Evolutionary conservation across 2,329 filamentous ascomycete species (phyloP).

Genomic region (Fusarium siculi): DNA sequence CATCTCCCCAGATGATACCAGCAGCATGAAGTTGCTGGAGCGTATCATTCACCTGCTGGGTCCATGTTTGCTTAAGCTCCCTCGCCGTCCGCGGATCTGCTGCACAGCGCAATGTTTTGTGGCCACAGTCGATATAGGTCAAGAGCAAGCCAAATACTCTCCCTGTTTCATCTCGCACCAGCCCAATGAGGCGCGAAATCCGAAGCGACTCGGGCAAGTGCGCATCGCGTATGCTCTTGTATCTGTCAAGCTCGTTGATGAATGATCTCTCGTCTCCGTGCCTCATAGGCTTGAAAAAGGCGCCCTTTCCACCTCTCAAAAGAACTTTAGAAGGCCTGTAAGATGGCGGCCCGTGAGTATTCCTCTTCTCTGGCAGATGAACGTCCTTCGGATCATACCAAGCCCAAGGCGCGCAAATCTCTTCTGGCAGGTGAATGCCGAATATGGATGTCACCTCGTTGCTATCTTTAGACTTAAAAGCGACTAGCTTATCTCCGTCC

Average conservation of each 20-base stretch:
- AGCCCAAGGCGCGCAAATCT: not conserved
- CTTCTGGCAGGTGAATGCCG: not conserved
- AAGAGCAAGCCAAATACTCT: not conserved
- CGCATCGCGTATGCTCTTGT: not conserved
- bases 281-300: not conserved
- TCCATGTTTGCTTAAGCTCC: rapidly evolving
- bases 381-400: rapidly evolving
- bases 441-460: rapidly evolving
- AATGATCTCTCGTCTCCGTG: not conserved
- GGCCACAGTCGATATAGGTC: not conserved
- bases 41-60: not conserved
- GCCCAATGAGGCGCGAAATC: not conserved
- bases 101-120: not conserved
- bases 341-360: rapidly evolving
- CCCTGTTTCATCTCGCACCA: not conserved
- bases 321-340: not conserved
- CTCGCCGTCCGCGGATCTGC: rapidly evolving
- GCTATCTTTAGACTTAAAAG: rapidly evolving
- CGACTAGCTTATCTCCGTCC: not conserved
- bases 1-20: not conserved
- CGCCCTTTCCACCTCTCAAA: rapidly evolving
- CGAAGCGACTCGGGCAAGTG: not conserved
- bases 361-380: not conserved
- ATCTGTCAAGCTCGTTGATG: not conserved
- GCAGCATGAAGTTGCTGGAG: rapidly evolving